Conservation (phyloP, 2,329 filamentous ascomycete genomes). For the Penicillium polonicum region DNA sequence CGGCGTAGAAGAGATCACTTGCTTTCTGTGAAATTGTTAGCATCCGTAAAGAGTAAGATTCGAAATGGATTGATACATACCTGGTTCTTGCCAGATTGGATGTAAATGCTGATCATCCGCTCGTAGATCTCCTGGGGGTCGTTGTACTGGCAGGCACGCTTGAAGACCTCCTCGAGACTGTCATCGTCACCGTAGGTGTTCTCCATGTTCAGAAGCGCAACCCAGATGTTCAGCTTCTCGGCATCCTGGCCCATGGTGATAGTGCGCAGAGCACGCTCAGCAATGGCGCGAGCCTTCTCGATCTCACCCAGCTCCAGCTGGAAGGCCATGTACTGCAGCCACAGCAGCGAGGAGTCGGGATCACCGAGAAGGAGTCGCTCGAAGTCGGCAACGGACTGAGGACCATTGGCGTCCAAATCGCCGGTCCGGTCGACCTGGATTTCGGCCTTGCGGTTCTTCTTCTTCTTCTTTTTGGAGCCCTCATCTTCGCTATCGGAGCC, state of each 20-base stretch:
- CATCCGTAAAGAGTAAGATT: background rate
- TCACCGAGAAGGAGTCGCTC: slow-evolving; percentile 89
- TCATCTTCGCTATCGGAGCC: slow-evolving; percentile 53
- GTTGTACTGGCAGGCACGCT: slow-evolving; percentile 89
- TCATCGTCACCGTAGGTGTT: slow-evolving; percentile 85
- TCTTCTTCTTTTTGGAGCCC: slow-evolving; percentile 59
- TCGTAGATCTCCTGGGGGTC: slow-evolving; percentile 87
- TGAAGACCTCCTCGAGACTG: slow-evolving; percentile 80
- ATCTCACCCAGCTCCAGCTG: slow-evolving; percentile 90
- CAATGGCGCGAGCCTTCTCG: slow-evolving; percentile 81
- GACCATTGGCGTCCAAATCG: slow-evolving; percentile 84
- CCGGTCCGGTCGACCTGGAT: slow-evolving; percentile 86
- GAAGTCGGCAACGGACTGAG: slow-evolving; percentile 86
- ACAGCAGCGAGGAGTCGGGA: slow-evolving; percentile 87
- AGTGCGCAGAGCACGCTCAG: slow-evolving; percentile 83
- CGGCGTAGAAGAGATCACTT: slow-evolving; percentile 79
- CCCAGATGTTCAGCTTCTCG: slow-evolving; percentile 94
- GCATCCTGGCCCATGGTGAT: slow-evolving; percentile 89
- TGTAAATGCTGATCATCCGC: slow-evolving; percentile 89
- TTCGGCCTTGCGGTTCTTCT: slow-evolving; percentile 71
- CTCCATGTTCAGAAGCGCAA: slow-evolving; percentile 90
- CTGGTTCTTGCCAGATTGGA: slow-evolving; percentile 80
- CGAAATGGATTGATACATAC: slow-evolving; percentile 53
- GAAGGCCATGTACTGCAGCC: slow-evolving; percentile 99
- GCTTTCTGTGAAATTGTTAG: slow-evolving; percentile 64